A percentile compares a stretch with the other conserved stretches of the same genome.
Conservation (phyloP, 1,139 yeast genomes). For the Blastobotrys proliferans region DNA sequence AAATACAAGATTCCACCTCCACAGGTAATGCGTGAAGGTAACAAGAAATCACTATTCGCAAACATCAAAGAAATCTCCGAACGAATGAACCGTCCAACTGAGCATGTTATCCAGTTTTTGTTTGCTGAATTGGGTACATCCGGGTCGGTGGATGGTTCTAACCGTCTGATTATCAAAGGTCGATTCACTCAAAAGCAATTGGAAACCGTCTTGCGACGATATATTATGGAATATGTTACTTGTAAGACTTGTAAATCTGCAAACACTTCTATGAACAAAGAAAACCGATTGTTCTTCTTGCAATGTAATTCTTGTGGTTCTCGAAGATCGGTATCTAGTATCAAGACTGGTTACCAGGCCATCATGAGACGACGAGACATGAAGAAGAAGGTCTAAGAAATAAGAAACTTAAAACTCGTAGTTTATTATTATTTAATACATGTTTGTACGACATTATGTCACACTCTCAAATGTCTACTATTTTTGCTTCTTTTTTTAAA, state of each 20-base stretch:
- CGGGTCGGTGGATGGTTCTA: slow-evolving; percentile 97
- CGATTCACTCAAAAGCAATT: slow-evolving; percentile 96
- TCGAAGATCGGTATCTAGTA: slow-evolving; percentile 92
- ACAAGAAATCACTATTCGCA: slow-evolving; percentile 92
- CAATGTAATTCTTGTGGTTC: slow-evolving; percentile 99
- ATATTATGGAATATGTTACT: slow-evolving; percentile 93
- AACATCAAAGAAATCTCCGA: slow-evolving; percentile 93
- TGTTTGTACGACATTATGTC: no score
- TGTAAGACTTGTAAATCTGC: slow-evolving; percentile 98
- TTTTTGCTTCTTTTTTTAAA: no score
- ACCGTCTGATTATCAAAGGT: slow-evolving; percentile 95
- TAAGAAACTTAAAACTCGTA: no score
- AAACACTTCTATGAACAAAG: slow-evolving; percentile 94
- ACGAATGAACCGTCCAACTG: slow-evolving; percentile 93
- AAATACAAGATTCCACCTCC: slow-evolving; percentile 98
- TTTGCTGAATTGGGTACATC: slow-evolving; percentile 99
- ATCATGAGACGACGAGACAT: slow-evolving; percentile 43
- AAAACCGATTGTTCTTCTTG: slow-evolving; percentile 94
- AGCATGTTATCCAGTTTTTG: slow-evolving; percentile 91
- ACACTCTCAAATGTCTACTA: no score
- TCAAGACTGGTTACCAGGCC: slow-evolving; percentile 99
- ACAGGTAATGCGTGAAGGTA: slow-evolving; percentile 93
- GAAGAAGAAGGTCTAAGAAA: slow-evolving; percentile 17
- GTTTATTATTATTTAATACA: no score
- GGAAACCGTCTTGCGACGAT: slow-evolving; percentile 94